Percentiles rank a stretch among this genome's conserved stretches.
Conservation (phyloP, 1,139 yeast genomes). For the Taiozyma sp. region DNA sequence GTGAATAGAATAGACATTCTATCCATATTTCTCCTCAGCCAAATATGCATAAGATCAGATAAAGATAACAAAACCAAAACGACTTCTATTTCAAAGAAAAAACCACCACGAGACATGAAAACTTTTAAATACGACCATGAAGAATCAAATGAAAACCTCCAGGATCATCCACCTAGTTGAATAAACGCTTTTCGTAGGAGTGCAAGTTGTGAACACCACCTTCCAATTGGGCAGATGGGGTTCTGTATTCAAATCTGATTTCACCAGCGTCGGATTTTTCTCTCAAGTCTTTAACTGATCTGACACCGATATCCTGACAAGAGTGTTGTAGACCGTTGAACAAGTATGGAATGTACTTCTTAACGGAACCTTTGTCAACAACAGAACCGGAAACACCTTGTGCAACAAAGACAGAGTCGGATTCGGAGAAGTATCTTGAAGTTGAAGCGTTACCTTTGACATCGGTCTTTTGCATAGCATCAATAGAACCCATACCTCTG, state of each 20-base stretch:
- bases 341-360: constrained; percentile 91
- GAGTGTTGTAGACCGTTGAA: constrained; percentile 97
- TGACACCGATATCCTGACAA: constrained; percentile 94
- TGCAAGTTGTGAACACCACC: constrained; percentile 98
- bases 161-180: constrained; percentile 47
- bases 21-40: not conserved
- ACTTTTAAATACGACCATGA: not conserved
- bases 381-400: constrained; percentile 99
- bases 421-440: constrained; percentile 95
- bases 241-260: constrained; percentile 94
- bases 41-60: not conserved
- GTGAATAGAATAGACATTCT: not conserved
- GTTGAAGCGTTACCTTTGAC: constrained; percentile 94
- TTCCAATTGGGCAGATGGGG: constrained; percentile 97
- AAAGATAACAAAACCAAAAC: not conserved
- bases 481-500: constrained; percentile 99
- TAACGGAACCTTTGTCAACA: constrained; percentile 92
- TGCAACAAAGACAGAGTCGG: constrained; percentile 93
- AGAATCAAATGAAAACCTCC: not conserved
- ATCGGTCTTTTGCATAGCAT: constrained; percentile 95
- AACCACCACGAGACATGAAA: not conserved
- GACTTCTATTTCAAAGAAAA: not conserved
- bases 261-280: constrained; percentile 58
- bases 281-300: constrained; percentile 62
- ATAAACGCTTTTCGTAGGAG: constrained; percentile 96